Base-by-base conservation (phyloP, 2,329 filamentous ascomycete species). In the Colletotrichum tamarilloi region DNA sequence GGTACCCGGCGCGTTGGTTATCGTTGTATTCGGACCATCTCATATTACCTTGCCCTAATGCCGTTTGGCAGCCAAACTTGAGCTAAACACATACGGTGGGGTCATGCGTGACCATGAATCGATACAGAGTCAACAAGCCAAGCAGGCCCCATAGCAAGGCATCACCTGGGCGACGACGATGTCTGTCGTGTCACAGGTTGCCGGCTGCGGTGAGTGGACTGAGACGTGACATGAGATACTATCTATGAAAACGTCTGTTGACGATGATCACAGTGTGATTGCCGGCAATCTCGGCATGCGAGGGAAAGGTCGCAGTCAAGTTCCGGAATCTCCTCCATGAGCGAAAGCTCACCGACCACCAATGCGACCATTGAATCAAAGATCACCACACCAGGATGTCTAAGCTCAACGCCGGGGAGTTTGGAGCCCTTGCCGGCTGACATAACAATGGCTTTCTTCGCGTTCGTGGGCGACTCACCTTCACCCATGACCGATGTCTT, bases 401-500 rank as follows among this genome's bases (percentile, higher is more conserved):
- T 52, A 12, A 32, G 38, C 2, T 12, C 11, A 6, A 19, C n/a
- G 11, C 9, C 42, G 1, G 58, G 49, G 1, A 3, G 19, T 7
- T 32, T 65, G 32, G 67, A 65, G n/a, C 58, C 60, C 9, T 42
- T 73, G 7, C 46, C 55, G 4, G 30, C 22, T 14, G 35, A 63
- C 12, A 46, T 70, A 6, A 70, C 67, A 5, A 30, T 35, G 3
- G 67, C 70, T 2, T 73, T 70, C 16, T 73, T 69, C 46, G n/a
- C 67, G 2, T 73, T 73, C 11, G 67, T 73, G 4, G 70, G 70
- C 5, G 66, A 73, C 7, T 70, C 60, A 4, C 55, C 60, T 1
- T 73, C 70, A 4, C 70, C 70, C 11, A 28, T 73, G 2, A 73
- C 66, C 5, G 70, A 73, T 42, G 32, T 73, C 2, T 73, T 73